phyloP scores from a whole-genome alignment of 495 filamentous ascomycete species.

The Neurospora hispaniola region DNA sequence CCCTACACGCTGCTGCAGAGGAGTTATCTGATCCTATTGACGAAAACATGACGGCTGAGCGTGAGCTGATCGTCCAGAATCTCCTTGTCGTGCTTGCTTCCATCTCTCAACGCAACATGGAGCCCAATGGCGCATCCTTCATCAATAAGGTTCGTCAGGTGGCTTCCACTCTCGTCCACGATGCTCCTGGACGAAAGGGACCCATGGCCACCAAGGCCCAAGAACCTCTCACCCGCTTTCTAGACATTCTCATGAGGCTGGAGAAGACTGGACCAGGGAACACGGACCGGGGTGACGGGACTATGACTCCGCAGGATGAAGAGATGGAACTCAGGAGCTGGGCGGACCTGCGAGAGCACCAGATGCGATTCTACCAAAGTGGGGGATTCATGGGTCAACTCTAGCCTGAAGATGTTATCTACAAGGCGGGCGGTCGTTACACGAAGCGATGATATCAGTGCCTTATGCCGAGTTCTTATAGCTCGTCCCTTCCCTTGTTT shows the following conservation, averaged over 20 bases:
- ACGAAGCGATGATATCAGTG: neutral
- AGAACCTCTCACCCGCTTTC: constrained; percentile 54
- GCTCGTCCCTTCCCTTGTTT: neutral
- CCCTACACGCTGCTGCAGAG: constrained; percentile 12
- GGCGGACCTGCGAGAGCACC: constrained; percentile 64
- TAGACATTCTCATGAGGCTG: constrained; percentile 59
- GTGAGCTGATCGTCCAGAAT: constrained; percentile 64
- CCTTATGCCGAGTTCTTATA: neutral
- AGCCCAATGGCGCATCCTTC: constrained; percentile 67
- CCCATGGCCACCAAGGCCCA: constrained; percentile 46
- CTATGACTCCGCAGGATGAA: constrained; percentile 45
- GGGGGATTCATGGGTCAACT: constrained; percentile 39
- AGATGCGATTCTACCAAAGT: constrained; percentile 55
- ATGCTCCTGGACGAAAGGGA: constrained; percentile 46
- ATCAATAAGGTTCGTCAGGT: constrained; percentile 64
- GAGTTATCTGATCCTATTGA: constrained; percentile 29
- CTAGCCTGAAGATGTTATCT: neutral
- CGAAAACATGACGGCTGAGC: constrained; percentile 52
- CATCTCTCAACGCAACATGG: constrained; percentile 70
- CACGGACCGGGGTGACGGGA: constrained; percentile 7
- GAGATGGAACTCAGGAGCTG: constrained; percentile 63
- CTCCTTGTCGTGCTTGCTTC: constrained; percentile 57
- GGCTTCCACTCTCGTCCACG: constrained; percentile 60
- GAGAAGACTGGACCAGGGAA: constrained; percentile 41
- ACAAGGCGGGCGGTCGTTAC: neutral